These are phyloP conservation scores for Aegilops tauschii DNA, from an alignment of 176 grass and related monocot genomes.

Conservation along the genomic window DNA sequence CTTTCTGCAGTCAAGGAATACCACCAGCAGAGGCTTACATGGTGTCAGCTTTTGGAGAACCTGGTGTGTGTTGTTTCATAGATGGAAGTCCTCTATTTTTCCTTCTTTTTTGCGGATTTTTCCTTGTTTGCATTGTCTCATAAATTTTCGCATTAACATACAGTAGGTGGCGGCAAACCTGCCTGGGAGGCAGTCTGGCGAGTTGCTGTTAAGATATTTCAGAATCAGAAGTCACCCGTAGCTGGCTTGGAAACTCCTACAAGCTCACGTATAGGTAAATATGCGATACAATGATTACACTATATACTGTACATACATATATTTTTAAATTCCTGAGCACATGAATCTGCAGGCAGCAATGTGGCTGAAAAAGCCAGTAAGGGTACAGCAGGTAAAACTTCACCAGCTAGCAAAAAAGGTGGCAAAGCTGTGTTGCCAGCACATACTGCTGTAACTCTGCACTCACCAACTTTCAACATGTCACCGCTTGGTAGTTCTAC, in stretches of 20 bases:
- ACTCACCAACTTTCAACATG: constrained; percentile 47
- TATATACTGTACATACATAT: neutral
- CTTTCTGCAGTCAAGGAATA: constrained; percentile 78
- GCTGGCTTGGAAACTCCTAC: constrained; percentile 58
- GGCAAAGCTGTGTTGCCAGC: constrained; percentile 48
- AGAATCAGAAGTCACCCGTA: constrained; percentile 61
- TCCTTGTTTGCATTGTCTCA: neutral
- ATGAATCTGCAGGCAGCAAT: constrained; percentile 35
- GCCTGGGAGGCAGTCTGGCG: constrained; percentile 75
- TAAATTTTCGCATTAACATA: constrained; percentile 23
- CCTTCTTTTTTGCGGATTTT: neutral
- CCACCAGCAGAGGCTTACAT: constrained; percentile 91
- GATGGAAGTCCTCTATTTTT: neutral
- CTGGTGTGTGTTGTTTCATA: constrained; percentile 53
- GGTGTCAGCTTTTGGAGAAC: constrained; percentile 90
- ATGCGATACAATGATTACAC: neutral
- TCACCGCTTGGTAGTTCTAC: constrained; percentile 41
- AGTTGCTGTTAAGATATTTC: constrained; percentile 70
- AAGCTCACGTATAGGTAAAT: constrained; percentile 58
- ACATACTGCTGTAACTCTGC: constrained; percentile 35
- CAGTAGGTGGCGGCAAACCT: constrained; percentile 53
- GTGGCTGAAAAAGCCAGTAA: constrained; percentile 40
- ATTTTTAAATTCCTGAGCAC: neutral
- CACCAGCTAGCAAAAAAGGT: constrained; percentile 45
- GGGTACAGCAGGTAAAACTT: constrained; percentile 38